Conservation (phyloP, 164 flowering plant genomes). For the Platanus orientalis region DNA sequence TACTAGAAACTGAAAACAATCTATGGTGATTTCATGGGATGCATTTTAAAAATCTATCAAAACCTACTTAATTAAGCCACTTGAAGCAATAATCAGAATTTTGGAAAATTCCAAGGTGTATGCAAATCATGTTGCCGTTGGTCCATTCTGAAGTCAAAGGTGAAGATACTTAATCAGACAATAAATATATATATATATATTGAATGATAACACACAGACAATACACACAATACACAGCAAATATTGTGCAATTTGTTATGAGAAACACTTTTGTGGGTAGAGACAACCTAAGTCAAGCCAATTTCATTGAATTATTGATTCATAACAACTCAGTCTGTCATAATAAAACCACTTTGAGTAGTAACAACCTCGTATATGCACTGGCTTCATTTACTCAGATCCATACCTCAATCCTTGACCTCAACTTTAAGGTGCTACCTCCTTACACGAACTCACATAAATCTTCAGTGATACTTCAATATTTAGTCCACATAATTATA, state of each 20-base stretch:
- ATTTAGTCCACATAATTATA: too few relatives aligned
- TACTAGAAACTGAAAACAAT: too few relatives aligned
- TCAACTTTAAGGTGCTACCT: background rate
- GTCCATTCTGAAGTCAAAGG: too few relatives aligned
- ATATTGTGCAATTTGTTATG: too few relatives aligned
- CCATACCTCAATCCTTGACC: background rate
- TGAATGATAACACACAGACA: background rate
- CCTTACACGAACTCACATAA: background rate
- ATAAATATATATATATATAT: background rate
- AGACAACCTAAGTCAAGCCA: background rate
- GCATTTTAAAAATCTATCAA: too few relatives aligned
- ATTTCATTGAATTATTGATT: background rate
- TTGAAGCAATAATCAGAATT: background rate
- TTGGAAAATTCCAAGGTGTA: background rate
- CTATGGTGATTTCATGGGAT: too few relatives aligned
- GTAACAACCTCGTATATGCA: background rate
- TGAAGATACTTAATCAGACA: too few relatives aligned
- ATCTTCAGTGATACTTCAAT: background rate
- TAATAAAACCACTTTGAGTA: background rate
- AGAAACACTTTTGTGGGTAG: too few relatives aligned
- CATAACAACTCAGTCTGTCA: background rate
- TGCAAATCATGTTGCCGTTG: too few relatives aligned
- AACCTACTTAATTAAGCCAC: background rate
- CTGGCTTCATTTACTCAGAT: background rate
- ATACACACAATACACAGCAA: too few relatives aligned